A percentile compares a stretch with the other conserved stretches of the same genome.
Evolutionary conservation across 2,329 filamentous ascomycete genomes (phyloP).

Genomic region (Exophiala sideris): DNA sequence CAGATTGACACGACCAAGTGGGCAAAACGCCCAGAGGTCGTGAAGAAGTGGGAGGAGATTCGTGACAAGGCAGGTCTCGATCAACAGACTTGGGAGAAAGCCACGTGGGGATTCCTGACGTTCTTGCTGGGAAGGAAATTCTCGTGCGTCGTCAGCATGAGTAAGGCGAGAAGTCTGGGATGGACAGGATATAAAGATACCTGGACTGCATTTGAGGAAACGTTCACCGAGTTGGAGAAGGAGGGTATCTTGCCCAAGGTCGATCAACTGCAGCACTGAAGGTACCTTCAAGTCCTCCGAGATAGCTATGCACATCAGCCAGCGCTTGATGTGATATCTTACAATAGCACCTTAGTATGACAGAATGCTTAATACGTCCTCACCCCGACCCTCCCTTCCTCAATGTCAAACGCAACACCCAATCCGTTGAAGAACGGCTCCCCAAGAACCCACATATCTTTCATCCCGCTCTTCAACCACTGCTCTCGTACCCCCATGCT

Average conservation of each 20-base stretch:
- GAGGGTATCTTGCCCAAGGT: slow-evolving; percentile 28
- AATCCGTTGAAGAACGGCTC: slow-evolving; percentile 28
- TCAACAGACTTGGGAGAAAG: slow-evolving; percentile 41
- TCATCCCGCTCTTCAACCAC: slow-evolving; percentile 18
- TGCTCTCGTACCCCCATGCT: slow-evolving; percentile 10
- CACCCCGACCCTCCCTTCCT: slow-evolving; percentile 22
- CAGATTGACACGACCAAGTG: slow-evolving; percentile 43
- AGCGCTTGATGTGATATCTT: background rate
- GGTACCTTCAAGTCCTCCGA: background rate
- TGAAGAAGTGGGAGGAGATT: slow-evolving; percentile 38
- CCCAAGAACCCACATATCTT: slow-evolving; percentile 26
- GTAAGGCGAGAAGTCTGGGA: slow-evolving; percentile 45
- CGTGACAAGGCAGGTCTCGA: slow-evolving; percentile 36
- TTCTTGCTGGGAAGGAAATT: slow-evolving; percentile 42
- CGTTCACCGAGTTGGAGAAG: slow-evolving; percentile 34
- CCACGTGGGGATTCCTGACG: slow-evolving; percentile 45
- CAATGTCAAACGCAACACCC: slow-evolving; percentile 24
- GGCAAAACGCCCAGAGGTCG: slow-evolving; percentile 38
- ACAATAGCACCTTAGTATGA: background rate
- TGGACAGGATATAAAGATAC: slow-evolving; percentile 43
- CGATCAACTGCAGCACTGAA: background rate
- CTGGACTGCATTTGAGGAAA: slow-evolving; percentile 38
- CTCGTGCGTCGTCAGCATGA: slow-evolving; percentile 36
- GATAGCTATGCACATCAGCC: background rate
- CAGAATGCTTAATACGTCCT: slow-evolving; percentile 21